These are phyloP conservation scores for Thelephora terrestris DNA, from an alignment of 1,284 basidiomycete genomes.

Conservation along the genomic window DNA sequence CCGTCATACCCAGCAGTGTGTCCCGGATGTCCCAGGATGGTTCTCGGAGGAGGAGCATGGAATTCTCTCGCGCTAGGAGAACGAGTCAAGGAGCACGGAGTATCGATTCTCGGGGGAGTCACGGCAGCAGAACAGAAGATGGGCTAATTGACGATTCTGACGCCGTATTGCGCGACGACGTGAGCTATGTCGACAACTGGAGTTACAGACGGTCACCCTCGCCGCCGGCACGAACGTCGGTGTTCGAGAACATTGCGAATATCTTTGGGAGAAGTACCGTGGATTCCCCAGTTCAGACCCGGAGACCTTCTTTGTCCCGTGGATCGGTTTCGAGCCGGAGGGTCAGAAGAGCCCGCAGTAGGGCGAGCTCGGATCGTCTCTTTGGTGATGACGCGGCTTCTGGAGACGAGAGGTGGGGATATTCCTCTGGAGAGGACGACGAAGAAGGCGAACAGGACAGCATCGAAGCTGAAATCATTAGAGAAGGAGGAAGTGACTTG, in stretches of 20 bases:
- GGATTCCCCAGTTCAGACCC: constrained; percentile 28
- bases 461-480: constrained; percentile 16
- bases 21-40: constrained; percentile 66
- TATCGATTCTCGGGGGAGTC: neutral
- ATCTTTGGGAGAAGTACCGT: constrained; percentile 48
- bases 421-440: constrained; percentile 60
- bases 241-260: constrained; percentile 61
- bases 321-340: constrained; percentile 45
- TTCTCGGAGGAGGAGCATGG: constrained; percentile 41
- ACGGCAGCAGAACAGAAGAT: constrained; percentile 6
- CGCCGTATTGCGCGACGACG: neutral
- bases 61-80: constrained; percentile 31
- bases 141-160: constrained; percentile 5
- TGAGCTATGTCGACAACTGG: constrained; percentile 7
- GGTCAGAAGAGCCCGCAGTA: constrained; percentile 38
- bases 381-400: constrained; percentile 39
- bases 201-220: constrained; percentile 24
- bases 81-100: neutral
- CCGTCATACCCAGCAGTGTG: constrained; percentile 62
- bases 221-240: constrained; percentile 35
- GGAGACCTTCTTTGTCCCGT: constrained; percentile 45
- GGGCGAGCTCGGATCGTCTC: constrained; percentile 51
- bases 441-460: constrained; percentile 22
- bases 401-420: constrained; percentile 66
- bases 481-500: constrained; percentile 38